Base-by-base conservation (phyloP, 2,329 filamentous ascomycete species). In the Thelonectria rubi region DNA sequence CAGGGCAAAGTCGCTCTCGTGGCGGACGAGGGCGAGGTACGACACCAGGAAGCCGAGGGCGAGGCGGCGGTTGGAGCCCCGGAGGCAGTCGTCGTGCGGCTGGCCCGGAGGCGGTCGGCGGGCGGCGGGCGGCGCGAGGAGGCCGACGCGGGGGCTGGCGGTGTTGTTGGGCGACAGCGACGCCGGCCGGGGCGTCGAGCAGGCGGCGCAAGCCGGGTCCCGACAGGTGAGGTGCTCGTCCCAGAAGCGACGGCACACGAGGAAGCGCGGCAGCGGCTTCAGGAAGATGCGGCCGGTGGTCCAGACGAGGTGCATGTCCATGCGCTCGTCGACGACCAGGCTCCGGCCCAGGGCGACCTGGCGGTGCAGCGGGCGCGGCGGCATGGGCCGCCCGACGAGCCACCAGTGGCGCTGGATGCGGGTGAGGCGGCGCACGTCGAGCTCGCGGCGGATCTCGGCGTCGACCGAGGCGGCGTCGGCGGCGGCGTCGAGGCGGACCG, bases 211-310 rank as follows among this genome's bases (percentile, higher is more conserved):
- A 14, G 18, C 18, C 3, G 43, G 20, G 8, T 26, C 3, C 17
- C 12, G 48, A 21, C 48, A 50, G 1, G 18, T 9, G 12, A 55
- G 51, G 14, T 20, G 21, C 11, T n/a, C 18, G 7, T 10, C 21
- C 55, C 55, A 58, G 43, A 58, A 58, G 10, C n/a, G 30, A n/a
- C 20, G n/a, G 26, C 49, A 50, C 20, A 58, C 15, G 4, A 81
- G 65, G 39, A 74, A 78, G 7, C 69, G 65, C 6, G 78, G 76
- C 11, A 77, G 61, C 1, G 74, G 76, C 65, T 79, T 77, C 17
- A 77, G 40, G 52, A 74, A 76, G 11, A 76, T 70, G 18, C 68
- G 62, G 8, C 67, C 67, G 2, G 51, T 56, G 5, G 58, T 62
- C 55, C 65, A 72, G 40, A 75, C 66, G 10, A 78, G 70, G 50